These are phyloP conservation scores for Venturia effusa DNA, from an alignment of 2,329 filamentous ascomycete genomes.

Conservation along the genomic window DNA sequence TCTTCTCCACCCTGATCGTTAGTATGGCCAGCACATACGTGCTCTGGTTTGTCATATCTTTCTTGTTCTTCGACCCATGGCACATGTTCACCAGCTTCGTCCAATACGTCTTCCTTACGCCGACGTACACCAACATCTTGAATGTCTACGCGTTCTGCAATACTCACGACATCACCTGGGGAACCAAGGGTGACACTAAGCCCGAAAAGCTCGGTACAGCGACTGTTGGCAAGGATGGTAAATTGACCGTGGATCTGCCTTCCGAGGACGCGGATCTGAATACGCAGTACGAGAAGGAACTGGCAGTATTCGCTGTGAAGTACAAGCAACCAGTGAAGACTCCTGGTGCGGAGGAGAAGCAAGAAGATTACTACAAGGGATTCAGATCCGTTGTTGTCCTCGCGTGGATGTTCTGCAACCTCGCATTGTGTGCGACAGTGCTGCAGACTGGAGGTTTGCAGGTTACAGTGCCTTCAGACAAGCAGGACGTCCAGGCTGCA, in stretches of 20 bases:
- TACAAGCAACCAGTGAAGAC: slow-evolving; percentile 58
- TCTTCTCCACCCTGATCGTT: slow-evolving; percentile 90
- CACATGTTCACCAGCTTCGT: slow-evolving; percentile 94
- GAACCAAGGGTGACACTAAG: slow-evolving; percentile 96
- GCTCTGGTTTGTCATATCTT: slow-evolving; percentile 81
- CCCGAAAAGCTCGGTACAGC: slow-evolving; percentile 81
- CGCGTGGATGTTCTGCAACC: slow-evolving; percentile 94
- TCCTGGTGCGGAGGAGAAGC: slow-evolving; percentile 58
- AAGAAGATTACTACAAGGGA: slow-evolving; percentile 97
- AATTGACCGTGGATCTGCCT: slow-evolving; percentile 77
- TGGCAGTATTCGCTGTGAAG: slow-evolving; percentile 64
- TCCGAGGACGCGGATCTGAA: slow-evolving; percentile 93
- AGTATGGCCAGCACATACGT: slow-evolving; percentile 87
- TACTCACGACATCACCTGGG: slow-evolving; percentile 95
- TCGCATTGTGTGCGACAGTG: slow-evolving; percentile 76
- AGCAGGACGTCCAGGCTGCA: slow-evolving; percentile 32
- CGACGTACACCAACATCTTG: slow-evolving; percentile 95
- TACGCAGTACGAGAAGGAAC: slow-evolving; percentile 82
- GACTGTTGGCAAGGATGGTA: slow-evolving; percentile 84
- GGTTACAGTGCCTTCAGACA: slow-evolving; percentile 24
- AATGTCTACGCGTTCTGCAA: slow-evolving; percentile 99
- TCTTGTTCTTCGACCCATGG: slow-evolving; percentile 97
- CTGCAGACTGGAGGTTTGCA: slow-evolving; percentile 77
- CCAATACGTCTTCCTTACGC: slow-evolving; percentile 90
- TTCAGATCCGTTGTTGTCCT: slow-evolving; percentile 88